Conservation (phyloP, 2,329 filamentous ascomycete genomes). For the Penicillium sp. region DNA sequence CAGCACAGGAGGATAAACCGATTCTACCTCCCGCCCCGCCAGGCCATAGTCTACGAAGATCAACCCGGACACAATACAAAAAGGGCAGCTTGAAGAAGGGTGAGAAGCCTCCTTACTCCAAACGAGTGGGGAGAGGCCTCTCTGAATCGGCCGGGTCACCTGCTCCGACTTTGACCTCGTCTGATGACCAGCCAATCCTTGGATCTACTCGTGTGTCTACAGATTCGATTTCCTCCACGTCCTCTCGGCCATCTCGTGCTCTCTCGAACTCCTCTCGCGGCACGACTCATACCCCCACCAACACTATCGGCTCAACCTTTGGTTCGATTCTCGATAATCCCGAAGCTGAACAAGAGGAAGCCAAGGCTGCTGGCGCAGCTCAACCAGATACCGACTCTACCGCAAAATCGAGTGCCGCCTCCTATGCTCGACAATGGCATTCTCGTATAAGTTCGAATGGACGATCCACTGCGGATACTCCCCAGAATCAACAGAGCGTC, state of each 20-base stretch:
- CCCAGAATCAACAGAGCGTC: slow-evolving; percentile 53
- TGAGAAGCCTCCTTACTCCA: slow-evolving; percentile 74
- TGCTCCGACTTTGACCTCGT: slow-evolving; percentile 38
- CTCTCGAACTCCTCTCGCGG: slow-evolving; percentile 43
- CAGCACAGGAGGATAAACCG: slow-evolving; percentile 72
- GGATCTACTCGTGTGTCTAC: slow-evolving; percentile 42
- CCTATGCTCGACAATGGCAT: slow-evolving; percentile 56
- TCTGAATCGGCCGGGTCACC: slow-evolving; percentile 64
- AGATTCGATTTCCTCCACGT: slow-evolving; percentile 37
- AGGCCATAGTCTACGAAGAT: slow-evolving; percentile 80
- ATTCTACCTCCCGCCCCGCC: slow-evolving; percentile 77
- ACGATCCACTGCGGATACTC: slow-evolving; percentile 57
- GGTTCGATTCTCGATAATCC: slow-evolving; percentile 36
- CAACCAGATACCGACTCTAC: slow-evolving; percentile 31
- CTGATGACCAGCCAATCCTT: slow-evolving; percentile 39
- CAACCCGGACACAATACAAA: slow-evolving; percentile 88
- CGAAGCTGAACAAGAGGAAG: slow-evolving; percentile 24
- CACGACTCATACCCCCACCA: slow-evolving; percentile 24
- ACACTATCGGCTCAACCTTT: slow-evolving; percentile 29
- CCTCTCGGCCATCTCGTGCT: slow-evolving; percentile 46
- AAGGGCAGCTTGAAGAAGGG: slow-evolving; percentile 83
- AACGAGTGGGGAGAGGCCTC: slow-evolving; percentile 65
- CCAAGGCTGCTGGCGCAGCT: slow-evolving; percentile 16
- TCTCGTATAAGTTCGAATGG: slow-evolving; percentile 62
- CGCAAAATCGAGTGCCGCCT: slow-evolving; percentile 36